phyloP scores from a whole-genome alignment of 2,329 filamentous ascomycete species.

The Nakataea oryzae region DNA sequence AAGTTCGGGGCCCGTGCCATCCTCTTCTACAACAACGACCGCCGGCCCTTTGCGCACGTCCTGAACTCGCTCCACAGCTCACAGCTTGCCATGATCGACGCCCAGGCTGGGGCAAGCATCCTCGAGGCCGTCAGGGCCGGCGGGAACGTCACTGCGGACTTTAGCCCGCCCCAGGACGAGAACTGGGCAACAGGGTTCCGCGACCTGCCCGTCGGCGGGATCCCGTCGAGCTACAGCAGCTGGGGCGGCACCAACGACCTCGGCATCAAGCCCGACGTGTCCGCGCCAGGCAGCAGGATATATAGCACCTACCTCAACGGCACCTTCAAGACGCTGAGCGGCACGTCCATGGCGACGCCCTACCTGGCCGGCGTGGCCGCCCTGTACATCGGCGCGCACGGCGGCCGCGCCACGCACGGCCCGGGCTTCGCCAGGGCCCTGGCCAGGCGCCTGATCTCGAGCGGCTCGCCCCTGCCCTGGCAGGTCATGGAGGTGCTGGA shows the following conservation, averaged over 20 bases:
- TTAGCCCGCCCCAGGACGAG: slow-evolving; percentile 23
- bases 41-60: not conserved
- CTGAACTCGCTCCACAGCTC: not conserved
- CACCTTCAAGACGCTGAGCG: slow-evolving; percentile 26
- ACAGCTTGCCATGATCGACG: not conserved
- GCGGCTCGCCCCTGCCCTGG: slow-evolving; percentile 18
- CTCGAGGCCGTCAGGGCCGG: slow-evolving; percentile 17
- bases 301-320: slow-evolving; percentile 29
- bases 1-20: slow-evolving; percentile 18
- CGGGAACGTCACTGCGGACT: slow-evolving; percentile 19
- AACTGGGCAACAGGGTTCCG: slow-evolving; percentile 21
- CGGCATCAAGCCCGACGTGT: slow-evolving; percentile 29
- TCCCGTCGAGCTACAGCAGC: slow-evolving; percentile 24
- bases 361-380: slow-evolving; percentile 31
- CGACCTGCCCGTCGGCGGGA: slow-evolving; percentile 10
- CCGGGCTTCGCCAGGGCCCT: slow-evolving; percentile 16
- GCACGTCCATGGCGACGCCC: slow-evolving; percentile 37
- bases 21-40: slow-evolving; percentile 29
- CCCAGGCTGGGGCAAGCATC: slow-evolving; percentile 17
- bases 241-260: slow-evolving; percentile 33
- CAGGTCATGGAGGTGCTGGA: slow-evolving; percentile 6
- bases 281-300: slow-evolving; percentile 30
- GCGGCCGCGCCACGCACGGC: slow-evolving; percentile 19
- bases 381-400: slow-evolving; percentile 21
- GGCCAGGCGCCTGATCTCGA: slow-evolving; percentile 18